Base-by-base conservation (phyloP, 306 rosid genomes). In the Ammopiptanthus mongolicus region DNA sequence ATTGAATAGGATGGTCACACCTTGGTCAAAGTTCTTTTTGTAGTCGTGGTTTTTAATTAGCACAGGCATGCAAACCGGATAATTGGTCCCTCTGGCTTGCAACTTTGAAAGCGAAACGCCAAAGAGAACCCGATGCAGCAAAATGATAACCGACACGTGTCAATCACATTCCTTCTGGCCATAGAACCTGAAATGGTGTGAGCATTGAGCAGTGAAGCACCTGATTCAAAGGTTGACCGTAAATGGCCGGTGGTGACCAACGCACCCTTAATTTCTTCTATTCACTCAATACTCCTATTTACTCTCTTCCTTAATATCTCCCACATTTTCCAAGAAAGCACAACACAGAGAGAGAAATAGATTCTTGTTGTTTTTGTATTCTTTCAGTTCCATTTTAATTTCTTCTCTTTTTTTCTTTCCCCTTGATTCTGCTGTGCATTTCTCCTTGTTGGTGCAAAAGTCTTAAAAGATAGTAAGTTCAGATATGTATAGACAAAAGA, bases 61-160 rank as follows among this genome's bases (percentile, higher is more conserved):
- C 74, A 84, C 81, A 77, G 81, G 88, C 89, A 92, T 88, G 93
- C 96, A 86, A 80, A 88, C 81, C 66, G 87, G 78, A 78, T 82
- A 82, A 88, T 86, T 85, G 98, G 97, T 66, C 66, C 47, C 46
- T 63, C 78, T 84, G 84, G 84, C 69, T 71, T 71, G 80, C 89
- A 69, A 75, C 69, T 82, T 87, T 82, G 80, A 71, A 87, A 74
- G 61, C 46, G 60, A 76, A 64, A 52, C 29, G 13, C 18, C 64
- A 69, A 55, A 69, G 29, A 31, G 68, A 44, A 68, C 39, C 64
- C 61, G 46, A 77, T 69, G 68, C 51, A 31, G 65, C 28, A 50
- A 56, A 18, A 34, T 19, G 39, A 15, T 55, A 72, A 81, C 79
- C 1, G 85, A 81, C 90, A 83, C 96, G 91, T 86, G 93, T 77